phyloP scores from a whole-genome alignment of 441 rosid species.

The Dalechampia spathulata region DNA sequence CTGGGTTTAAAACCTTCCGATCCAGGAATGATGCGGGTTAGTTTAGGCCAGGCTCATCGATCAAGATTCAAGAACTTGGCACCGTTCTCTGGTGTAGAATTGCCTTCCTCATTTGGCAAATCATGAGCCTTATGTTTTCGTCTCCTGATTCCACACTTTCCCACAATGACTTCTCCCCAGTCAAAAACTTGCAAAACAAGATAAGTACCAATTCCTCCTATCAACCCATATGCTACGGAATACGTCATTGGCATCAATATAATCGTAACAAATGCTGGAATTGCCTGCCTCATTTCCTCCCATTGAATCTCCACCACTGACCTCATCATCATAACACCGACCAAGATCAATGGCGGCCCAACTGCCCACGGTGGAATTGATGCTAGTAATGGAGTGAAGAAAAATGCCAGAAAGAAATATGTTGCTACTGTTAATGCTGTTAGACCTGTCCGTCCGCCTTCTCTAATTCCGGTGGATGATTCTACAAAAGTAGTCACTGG shows the following conservation, averaged over 20 bases:
- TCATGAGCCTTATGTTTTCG: no score
- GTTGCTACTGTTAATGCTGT: constrained; percentile 73
- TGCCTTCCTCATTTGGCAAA: no score
- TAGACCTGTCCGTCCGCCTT: constrained; percentile 78
- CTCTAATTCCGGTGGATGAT: constrained; percentile 81
- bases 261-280: constrained; percentile 74
- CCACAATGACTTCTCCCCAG: constrained; percentile 53
- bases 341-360: constrained; percentile 85
- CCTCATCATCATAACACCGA: constrained; percentile 91
- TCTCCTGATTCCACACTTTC: no score
- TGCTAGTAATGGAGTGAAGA: constrained; percentile 74
- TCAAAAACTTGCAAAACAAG: constrained; percentile 61
- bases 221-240: constrained; percentile 77
- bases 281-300: constrained; percentile 78
- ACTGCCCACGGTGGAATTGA: constrained; percentile 93
- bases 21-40: no score
- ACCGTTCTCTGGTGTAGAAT: no score
- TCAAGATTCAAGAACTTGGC: no score
- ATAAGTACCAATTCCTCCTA: constrained; percentile 77
- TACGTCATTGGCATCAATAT: constrained; percentile 80
- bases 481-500: constrained; percentile 74
- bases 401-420: constrained; percentile 68
- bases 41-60: no score
- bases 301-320: constrained; percentile 77
- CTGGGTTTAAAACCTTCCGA: no score